Evolutionary conservation across 257 asterid species (phyloP), one percentile per base, ranked within the genome.

Genomic region (Nicotiana tabacum): DNA sequence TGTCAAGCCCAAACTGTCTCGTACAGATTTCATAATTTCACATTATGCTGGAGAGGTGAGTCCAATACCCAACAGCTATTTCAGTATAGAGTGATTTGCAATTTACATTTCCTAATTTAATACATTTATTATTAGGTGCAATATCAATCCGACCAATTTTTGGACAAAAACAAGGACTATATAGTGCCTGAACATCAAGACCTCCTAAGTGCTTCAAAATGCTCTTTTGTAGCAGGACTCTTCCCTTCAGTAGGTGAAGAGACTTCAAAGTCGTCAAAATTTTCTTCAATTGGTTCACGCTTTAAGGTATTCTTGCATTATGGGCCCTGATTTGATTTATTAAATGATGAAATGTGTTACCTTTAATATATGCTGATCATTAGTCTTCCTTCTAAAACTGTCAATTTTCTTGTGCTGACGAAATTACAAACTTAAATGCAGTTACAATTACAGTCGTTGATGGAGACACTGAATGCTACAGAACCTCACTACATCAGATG

Each of bases 1-100:
- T 83, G 46, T 96, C 86, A 96, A 96, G 90, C 99, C 99, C 77
- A 96, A 96, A 86, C 89, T 96, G 88, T 96, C 99, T 80, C 98
- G 98, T 35, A 94, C 99, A 10, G 95, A 96, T 90, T 94, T 96
- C 88, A 92, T 88, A 24, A 87, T 96, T 82, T 91, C 88, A 77
- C 99, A 96, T 88, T 96, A 96, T 88, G 99, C 99, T 83, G 99
- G 99, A 85, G 98, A 96, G 98, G 99, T 90, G 88, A 68, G 91
- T 87, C 81, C 78, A 84, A 80, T 74, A 87, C 70, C 64, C 72
- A 65, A 32, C 76, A 64, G 67, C 29, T 64, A 66, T 48, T 74
- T 61, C 46, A 72, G 55, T 77, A 17, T 51, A 48, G 43, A 70
- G 87, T 69, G 51, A 77, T 60, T 13, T 77, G 9, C 82, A 67